phyloP scores from a whole-genome alignment of 2,329 filamentous ascomycete species.

The Didymella sp. region DNA sequence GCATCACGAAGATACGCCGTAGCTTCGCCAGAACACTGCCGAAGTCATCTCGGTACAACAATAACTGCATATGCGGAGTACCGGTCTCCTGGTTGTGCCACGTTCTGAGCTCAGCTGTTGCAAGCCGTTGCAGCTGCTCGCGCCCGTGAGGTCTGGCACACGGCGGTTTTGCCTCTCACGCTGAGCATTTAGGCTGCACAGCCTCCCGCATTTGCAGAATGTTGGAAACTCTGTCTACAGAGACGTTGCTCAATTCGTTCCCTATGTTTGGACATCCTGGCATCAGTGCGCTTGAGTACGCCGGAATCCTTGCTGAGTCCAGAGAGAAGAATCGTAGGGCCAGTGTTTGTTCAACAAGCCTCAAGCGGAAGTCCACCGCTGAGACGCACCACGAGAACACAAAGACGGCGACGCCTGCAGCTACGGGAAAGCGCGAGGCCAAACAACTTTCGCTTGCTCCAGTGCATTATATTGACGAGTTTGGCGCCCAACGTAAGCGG shows the following conservation, averaged over 20 bases:
- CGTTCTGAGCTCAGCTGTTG: constrained; percentile 27
- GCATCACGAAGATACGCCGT: constrained; percentile 23
- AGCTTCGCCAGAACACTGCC: constrained; percentile 22
- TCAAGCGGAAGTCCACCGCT: constrained; percentile 30
- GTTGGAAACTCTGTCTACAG: constrained; percentile 28
- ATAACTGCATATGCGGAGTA: constrained; percentile 33
- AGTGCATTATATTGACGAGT: constrained; percentile 31
- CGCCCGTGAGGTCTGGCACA: constrained; percentile 18
- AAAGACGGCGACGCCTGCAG: constrained; percentile 23
- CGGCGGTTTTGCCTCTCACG: constrained; percentile 14
- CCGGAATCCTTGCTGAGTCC: constrained; percentile 27
- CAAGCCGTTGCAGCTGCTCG: constrained; percentile 18
- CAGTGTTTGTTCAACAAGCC: constrained; percentile 27
- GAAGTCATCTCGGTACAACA: constrained; percentile 22
- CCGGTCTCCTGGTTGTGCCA: constrained; percentile 32
- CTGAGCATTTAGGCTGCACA: constrained; percentile 24
- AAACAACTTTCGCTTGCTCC: constrained; percentile 21
- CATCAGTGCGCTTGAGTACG: constrained; percentile 45
- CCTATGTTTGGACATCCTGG: constrained; percentile 46
- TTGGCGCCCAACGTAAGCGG: constrained; percentile 32
- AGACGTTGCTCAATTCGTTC: constrained; percentile 32
- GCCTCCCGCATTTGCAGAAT: constrained; percentile 23
- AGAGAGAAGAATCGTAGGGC: constrained; percentile 24
- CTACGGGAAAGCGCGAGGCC: constrained; percentile 17
- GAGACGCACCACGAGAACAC: constrained; percentile 31